Base-by-base conservation (phyloP, 441 rosid species). In the Pelargonium australe region DNA sequence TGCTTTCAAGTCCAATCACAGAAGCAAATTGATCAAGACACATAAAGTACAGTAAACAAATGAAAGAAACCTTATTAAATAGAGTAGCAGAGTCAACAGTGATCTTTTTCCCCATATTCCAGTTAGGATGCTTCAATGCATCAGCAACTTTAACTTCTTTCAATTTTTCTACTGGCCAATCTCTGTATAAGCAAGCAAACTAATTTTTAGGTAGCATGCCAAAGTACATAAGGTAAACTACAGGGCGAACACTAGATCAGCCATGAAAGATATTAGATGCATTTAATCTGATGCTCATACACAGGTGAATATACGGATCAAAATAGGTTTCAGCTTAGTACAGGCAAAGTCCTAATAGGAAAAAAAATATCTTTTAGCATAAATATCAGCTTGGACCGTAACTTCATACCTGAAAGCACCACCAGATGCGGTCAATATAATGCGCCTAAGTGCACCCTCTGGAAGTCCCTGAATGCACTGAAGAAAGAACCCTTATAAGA, bases 401-500 rank as follows among this genome's bases (percentile, higher is more conserved):
- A 73, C 34, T 66, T 65, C 85, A 67, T 72, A 94, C 98, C 96
- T 94, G 89, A 91, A 94, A 70, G 97, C 87, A 67, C 98, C 98
- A 73, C 98, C 98, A 73, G 98, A 94, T 41, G 97, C 97, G 41
- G 98, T 94, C 71, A 94, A 86, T 75, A 94, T 91, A 65, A 91
- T 89, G 25, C 82, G 86, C 65, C 96, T 80, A 17, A 94, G 85
- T 73, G 95, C 94, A 68, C 89, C 96, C 68, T 89, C 96, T 0
- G 92, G 88, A 65, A 91, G 83, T 70, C 98, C 97, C 72, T 94
- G 98, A 75, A 94, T 89, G 81, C 98, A 94, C 97, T 91, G 90
- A 43, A 81, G 75, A 75, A 63, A 76, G 69, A 47, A 68, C 69
- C 76, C n/a, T 17, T 49, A 5, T 69, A 62, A 73, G 65, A 31